Evolutionary conservation across 225 moss, liverwort and hornwort genomes (phyloP), one percentile per base, ranked within the genome.

Genomic region (Neckera pumila): DNA sequence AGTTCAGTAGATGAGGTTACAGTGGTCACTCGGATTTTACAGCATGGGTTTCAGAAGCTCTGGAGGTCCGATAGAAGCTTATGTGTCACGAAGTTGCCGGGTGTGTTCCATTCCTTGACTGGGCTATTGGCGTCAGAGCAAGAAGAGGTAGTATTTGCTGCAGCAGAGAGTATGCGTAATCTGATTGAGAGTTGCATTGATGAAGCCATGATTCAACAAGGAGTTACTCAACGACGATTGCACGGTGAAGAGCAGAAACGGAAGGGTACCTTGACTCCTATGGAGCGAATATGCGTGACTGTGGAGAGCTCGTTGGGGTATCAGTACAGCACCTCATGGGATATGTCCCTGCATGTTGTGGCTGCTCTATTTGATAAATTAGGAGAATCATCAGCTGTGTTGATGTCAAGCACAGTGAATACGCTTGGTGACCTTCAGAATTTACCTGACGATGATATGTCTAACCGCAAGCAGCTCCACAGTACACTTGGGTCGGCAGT

Each of bases 301-400:
- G 93, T 94, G 80, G 99, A 99, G 88, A 99, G 96, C 86, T 94
- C 96, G 86, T 92, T 99, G 80, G 95, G 97, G 72, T 99, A 99
- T 82, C 99, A 99, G 86, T 99, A 97, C 85, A 96, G 95, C 91
- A 94, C 94, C 89, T 95, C 99, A n/a, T 99, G 97, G 97, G 99
- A 97, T 83, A 99, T 97, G 96, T 95, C 96, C 43, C 93, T 99
- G 74, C 96, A 95, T 84, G 96, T 97, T n/a, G 92, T 99, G 77
- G 89, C 96, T 89, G 91, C 97, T 56, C 95, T 99, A 43, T 96
- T 99, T 86, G 96, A 95, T 81, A 97, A 93, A 87, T 89, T 97
- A 76, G 96, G 99, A 82, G 88, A 91, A 75, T 89, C 95, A 75
- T 95, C 97, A 51, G 92, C 93, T 87, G 47, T 93, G 72, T 92